Evolutionary conservation across 768 basidiomycete genomes (phyloP), one percentile per base, ranked within the genome.

Genomic region (Exidia glandulosa): DNA sequence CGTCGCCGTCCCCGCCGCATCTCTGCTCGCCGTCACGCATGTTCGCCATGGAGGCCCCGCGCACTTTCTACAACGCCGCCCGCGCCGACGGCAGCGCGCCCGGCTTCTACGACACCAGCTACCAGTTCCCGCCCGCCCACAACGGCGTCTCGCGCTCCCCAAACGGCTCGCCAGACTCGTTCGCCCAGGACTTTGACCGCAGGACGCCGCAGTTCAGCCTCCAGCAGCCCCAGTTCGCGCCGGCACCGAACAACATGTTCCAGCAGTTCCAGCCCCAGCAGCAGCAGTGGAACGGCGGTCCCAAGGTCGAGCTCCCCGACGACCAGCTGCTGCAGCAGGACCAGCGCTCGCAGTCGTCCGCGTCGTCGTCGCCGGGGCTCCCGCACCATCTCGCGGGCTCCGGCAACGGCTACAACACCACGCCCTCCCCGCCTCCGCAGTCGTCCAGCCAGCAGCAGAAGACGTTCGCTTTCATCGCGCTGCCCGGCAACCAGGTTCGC

Each of bases 381-480:
- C 41, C 41, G 10, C 41, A 45, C 19, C 41, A 45, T 23, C 16
- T 45, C 19, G 41, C 34, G 34, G 7, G 10, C 41, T 14, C 41
- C 41, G 41, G 41, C 5, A n/a, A n/a, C n/a, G 41, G 41, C 12
- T 45, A 45, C 41, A 14, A 45, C 41, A 45, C 41, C 12, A 45
- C 41, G 10, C 41, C 41, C 19, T 45, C 41, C 19, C 41, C 57
- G 57, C 47, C 32, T n/a, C 32, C 57, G 57, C 41, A 58, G 57
- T 32, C n/a, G 57, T 25, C n/a, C 57, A 29, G 59, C 47, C 23
- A 12, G 41, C 41, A 45, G 41, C 50, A 54, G 50, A 90, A 87
- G 72, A 88, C 86, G 27, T 91, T 90, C 69, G 85, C 88, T 1
- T 91, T 91, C 63, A 87, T 91, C 45, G 79, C 88, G 13, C 74